These are phyloP conservation scores for Cinchona pubescens DNA, from an alignment of 257 asterid species.

Conservation along the genomic window DNA sequence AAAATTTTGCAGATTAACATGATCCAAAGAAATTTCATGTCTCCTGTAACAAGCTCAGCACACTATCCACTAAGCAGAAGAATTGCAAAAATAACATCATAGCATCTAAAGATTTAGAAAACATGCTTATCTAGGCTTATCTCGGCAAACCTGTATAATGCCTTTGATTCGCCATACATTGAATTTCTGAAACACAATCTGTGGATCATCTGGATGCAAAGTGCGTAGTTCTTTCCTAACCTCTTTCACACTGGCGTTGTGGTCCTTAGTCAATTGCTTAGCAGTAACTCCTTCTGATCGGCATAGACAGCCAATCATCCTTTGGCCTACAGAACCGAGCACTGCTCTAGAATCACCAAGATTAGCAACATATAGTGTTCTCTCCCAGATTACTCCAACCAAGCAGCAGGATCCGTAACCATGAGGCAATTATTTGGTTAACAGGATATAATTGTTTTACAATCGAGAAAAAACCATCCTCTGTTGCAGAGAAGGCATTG, in stretches of 20 bases:
- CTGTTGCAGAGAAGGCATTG: constrained; percentile 60
- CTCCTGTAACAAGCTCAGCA: neutral
- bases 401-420: constrained; percentile 84
- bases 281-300: constrained; percentile 47
- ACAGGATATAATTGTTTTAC: constrained; percentile 45
- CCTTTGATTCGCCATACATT: constrained; percentile 84
- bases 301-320: constrained; percentile 43
- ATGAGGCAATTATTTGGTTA: constrained; percentile 48
- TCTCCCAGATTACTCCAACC: constrained; percentile 70
- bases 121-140: neutral
- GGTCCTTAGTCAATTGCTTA: constrained; percentile 74
- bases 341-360: constrained; percentile 92
- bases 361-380: constrained; percentile 58
- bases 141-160: constrained; percentile 65
- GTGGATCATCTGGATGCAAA: constrained; percentile 64
- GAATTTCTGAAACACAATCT: constrained; percentile 45
- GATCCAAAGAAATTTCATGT: neutral
- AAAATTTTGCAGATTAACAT: neutral
- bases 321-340: constrained; percentile 44
- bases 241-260: constrained; percentile 61
- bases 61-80: neutral
- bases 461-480: constrained; percentile 49
- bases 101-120: neutral
- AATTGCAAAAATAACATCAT: neutral
- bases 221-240: constrained; percentile 61